Base-by-base conservation (phyloP, 1,284 basidiomycete species). In the Wallemia hederae region DNA sequence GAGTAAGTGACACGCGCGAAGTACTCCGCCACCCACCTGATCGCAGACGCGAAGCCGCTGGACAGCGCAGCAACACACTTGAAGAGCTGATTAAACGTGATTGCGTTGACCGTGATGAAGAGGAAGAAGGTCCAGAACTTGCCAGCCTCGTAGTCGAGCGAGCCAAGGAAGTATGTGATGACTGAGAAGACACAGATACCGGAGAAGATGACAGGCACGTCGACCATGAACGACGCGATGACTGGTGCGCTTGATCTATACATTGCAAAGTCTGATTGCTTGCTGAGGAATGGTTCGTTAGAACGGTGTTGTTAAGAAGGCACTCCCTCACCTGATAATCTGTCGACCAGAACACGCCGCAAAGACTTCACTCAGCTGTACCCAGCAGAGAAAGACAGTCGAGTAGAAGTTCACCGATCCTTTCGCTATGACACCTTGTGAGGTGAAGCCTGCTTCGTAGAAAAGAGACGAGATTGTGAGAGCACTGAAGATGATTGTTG, bases 101-200 rank as follows among this genome's bases (percentile, higher is more conserved):
- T 22, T 7, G 39, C 39, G 19, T 49, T 49, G 39, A 49, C 11
- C 5, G 39, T 17, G 39, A 55, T 64, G 49, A 69, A 65, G 3
- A 69, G 39, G 68, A 72, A 68, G 65, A 69, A 71, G 22, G 70
- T 68, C 67, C 74, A 76, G 69, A 74, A 77, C 0, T 72, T 74
- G 3, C 75, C 74, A 1, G 69, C 74, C 3, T 65, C 70, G 1
- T 65, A 63, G 55, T 68, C 67, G 0, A 77, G 67, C 24, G 74
- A 74, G 24, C 70, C 69, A 70, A 73, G 72, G 56, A 69, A 68
- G 64, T 65, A 65, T 27, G 64, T 63, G 59, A 62, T 63, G n/a
- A 64, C 17, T 26, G 49, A 59, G 55, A 60, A 64, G 24, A 61
- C 19, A 5, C 11, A 49, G 5, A 49, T 49, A 49, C 39, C 39